Base-by-base conservation (phyloP, 2,329 filamentous ascomycete genomes). In the Albophoma yamanashiensis region DNA sequence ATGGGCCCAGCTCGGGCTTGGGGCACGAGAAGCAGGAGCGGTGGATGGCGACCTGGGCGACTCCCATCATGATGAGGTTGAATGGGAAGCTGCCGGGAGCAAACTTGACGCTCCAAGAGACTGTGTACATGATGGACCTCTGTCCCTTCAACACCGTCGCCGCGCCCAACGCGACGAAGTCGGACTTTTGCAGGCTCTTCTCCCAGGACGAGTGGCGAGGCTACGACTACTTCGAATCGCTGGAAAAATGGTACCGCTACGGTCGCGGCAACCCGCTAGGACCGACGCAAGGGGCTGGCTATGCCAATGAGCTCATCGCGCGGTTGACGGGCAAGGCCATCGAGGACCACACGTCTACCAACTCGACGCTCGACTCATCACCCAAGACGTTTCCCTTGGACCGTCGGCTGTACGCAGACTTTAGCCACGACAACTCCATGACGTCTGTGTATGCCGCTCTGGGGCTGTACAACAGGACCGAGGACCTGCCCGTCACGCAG, bases 341-440 rank as follows among this genome's bases (percentile, higher is more conserved):
- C 1, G 66, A 79, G 0, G 91, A 96, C 70, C 74, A 83, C 61
- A 96, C 91, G 0, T 85, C 79, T 59, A 91, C 87, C 7, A 96
- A 97, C 72, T 78, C 76, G 42, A 96, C 92, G 0, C 80, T 96
- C 0, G 89, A 95, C 70, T 75, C 76, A 6, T 78, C 85, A 61
- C 75, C 81, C 0, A 69, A 73, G 8, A 92, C 89, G 0, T 97
- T 96, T 68, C 92, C 92, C 0, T 76, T 96, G 0, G 79, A 82
- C 62, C 74, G 77, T 52, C 75, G 75, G 14, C 75, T 96, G 1
- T 97, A 95, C 68, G 92, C 91, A 0, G 92, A 97, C 73, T 96
- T 97, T 70, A 90, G 87, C 63, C 92, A 97, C 73, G 92, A 97
- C 74, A 96, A 95, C 71, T 86, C 89, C 69, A 91, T 97, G 85